These are phyloP conservation scores for Fragaria nilgerrensis DNA, from an alignment of 306 rosid genomes.

Conservation along the genomic window DNA sequence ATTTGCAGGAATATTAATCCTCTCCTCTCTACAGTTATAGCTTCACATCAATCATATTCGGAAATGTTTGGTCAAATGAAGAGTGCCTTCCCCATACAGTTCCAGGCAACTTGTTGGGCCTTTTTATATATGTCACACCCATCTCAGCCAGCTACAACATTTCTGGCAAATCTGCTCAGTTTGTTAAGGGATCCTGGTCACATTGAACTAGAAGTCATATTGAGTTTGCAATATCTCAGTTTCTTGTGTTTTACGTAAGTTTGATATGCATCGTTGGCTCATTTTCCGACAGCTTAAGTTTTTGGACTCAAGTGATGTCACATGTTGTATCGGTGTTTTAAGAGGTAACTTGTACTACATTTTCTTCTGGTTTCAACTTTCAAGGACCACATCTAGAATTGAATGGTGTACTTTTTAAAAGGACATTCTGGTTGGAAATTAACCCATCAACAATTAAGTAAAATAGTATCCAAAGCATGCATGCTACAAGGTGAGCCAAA, in stretches of 20 bases:
- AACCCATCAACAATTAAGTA: slow-evolving; percentile 18
- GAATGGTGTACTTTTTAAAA: slow-evolving; percentile 19
- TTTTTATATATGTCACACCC: slow-evolving; percentile 29
- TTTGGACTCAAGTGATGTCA: neutral
- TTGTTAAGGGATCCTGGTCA: slow-evolving; percentile 1
- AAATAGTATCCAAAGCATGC: slow-evolving; percentile 25
- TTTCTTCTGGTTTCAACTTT: neutral
- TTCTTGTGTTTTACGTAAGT: neutral
- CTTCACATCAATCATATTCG: slow-evolving; percentile 7
- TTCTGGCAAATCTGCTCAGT: slow-evolving; percentile 32
- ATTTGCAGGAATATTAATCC: slow-evolving; percentile 10
- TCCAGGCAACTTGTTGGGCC: slow-evolving; percentile 15
- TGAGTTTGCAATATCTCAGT: neutral
- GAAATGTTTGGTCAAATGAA: slow-evolving; percentile 4
- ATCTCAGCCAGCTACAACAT: slow-evolving; percentile 49
- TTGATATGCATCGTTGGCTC: neutral
- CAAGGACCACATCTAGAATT: slow-evolving; percentile 31
- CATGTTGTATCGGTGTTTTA: neutral
- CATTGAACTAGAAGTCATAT: neutral
- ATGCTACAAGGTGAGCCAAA: slow-evolving; percentile 49
- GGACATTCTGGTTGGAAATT: slow-evolving; percentile 10
- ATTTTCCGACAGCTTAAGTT: neutral
- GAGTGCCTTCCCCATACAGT: neutral
- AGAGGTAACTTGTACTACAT: slow-evolving; percentile 7
- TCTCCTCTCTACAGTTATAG: neutral